Evolutionary conservation across 352 stramenopile species (phyloP).

Genomic region (Phytophthora palmivora): DNA sequence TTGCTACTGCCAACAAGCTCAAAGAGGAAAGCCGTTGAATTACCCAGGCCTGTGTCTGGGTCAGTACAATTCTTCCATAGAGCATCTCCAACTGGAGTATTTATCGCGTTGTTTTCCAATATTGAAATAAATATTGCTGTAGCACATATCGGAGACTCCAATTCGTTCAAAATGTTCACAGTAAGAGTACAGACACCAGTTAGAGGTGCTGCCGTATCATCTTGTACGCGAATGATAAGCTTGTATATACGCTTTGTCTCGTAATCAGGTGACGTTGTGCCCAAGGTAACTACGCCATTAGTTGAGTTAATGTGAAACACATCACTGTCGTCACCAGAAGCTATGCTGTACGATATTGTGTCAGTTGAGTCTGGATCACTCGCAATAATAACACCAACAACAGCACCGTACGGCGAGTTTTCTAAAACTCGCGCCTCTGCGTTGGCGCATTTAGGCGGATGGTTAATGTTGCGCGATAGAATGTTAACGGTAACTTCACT

Average conservation of each 20-base stretch:
- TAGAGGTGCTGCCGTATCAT: conserved; percentile 49
- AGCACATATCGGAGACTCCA: conserved; percentile 25
- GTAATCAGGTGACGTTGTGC: conserved; percentile 53
- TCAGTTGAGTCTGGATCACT: conserved; percentile 49
- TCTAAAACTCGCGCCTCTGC: conserved; percentile 46
- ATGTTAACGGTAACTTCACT: conserved; percentile 51
- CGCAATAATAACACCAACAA: conserved; percentile 39
- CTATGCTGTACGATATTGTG: conserved; percentile 48
- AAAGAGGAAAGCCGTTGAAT: conserved; percentile 42
- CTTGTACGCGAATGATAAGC: conserved; percentile 50
- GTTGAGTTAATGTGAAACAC: conserved; percentile 59
- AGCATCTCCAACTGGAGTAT: conserved; percentile 33
- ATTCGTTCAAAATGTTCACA: conserved; percentile 56
- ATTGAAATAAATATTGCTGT: conserved; percentile 1
- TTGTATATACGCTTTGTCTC: conserved; percentile 46
- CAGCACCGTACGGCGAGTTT: conserved; percentile 39
- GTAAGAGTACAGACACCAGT: conserved; percentile 36
- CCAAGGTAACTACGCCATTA: conserved; percentile 46
- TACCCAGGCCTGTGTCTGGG: conserved; percentile 42
- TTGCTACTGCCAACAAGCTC: conserved; percentile 31
- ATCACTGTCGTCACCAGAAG: conserved; percentile 41
- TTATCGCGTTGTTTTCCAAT: conserved; percentile 41
- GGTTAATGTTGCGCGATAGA: conserved; percentile 56
- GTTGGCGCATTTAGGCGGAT: conserved; percentile 46
- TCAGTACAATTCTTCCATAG: conserved; percentile 56